Evolutionary conservation across 1,139 yeast species (phyloP).

Genomic region (Hansenula sp.): DNA sequence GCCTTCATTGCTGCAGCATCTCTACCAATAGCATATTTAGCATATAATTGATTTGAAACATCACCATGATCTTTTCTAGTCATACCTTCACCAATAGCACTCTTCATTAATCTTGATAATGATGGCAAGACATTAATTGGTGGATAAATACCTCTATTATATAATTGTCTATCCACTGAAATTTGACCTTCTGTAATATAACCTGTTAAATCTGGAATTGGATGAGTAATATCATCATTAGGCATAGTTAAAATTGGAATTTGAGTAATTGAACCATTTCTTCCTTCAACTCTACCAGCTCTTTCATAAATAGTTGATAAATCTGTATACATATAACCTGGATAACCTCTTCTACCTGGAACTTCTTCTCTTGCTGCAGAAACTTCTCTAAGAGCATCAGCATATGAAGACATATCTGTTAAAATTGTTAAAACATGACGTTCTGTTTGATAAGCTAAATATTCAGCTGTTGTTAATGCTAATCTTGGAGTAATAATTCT

Average conservation of each 20-base stretch:
- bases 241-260: constrained; percentile 99
- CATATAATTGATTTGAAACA: constrained; percentile 97
- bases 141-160: constrained; percentile 96
- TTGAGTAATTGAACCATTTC: constrained; percentile 98
- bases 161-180: constrained; percentile 91
- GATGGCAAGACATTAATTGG: constrained; percentile 98
- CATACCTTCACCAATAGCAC: constrained; percentile 99
- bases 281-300: constrained; percentile 99
- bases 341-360: constrained; percentile 99
- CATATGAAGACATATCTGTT: constrained; percentile 99
- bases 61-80: constrained; percentile 99
- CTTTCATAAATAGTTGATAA: constrained; percentile 97
- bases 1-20: constrained; percentile 99
- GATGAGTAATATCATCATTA: constrained; percentile 98
- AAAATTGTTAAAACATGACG: constrained; percentile 97
- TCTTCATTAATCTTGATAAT: constrained; percentile 95
- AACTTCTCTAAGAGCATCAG: constrained; percentile 98
- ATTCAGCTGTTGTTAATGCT: constrained; percentile 99
- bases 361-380: constrained; percentile 99
- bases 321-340: constrained; percentile 99
- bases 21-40: constrained; percentile 98
- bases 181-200: constrained; percentile 99
- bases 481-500: constrained; percentile 98
- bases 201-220: constrained; percentile 99
- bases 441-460: constrained; percentile 97